These are phyloP conservation scores for Penicillium riverlandense DNA, from an alignment of 495 filamentous ascomycete species.

Conservation along the genomic window DNA sequence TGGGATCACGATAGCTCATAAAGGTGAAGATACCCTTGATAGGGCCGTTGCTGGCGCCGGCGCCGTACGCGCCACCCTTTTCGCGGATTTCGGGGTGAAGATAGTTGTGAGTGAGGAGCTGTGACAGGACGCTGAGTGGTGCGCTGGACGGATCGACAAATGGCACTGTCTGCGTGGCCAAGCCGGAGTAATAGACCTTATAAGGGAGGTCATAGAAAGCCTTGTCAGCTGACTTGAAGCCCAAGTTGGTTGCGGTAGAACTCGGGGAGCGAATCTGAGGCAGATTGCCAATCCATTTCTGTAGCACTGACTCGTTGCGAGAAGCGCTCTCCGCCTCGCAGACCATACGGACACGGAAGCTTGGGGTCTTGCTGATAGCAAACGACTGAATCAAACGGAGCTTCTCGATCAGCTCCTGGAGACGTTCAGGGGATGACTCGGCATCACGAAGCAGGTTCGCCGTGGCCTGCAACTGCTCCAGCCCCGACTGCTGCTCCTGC, in stretches of 20 bases:
- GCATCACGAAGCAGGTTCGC: conserved; percentile 54
- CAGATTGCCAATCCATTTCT: conserved; percentile 60
- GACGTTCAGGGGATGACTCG: conserved; percentile 47
- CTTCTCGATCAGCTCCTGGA: conserved; percentile 72
- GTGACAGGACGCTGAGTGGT: conserved; percentile 77
- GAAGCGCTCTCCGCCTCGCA: conserved; percentile 65
- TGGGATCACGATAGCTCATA: conserved; percentile 96
- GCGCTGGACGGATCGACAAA: conserved; percentile 71
- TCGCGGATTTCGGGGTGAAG: conserved; percentile 96
- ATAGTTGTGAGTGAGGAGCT: conserved; percentile 94
- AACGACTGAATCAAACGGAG: conserved; percentile 79
- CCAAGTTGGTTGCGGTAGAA: conserved; percentile 19
- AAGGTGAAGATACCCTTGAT: conserved; percentile 84
- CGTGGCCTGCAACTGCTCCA: conserved; percentile 85
- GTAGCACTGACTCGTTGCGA: conserved; percentile 65
- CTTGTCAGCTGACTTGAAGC: conserved; percentile 44
- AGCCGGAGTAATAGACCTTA: conserved; percentile 88
- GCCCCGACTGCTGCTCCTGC: conserved; percentile 73
- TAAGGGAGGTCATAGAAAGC: conserved; percentile 92
- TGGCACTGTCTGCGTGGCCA: conserved; percentile 74
- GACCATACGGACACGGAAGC: conserved; percentile 74
- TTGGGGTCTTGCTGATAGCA: conserved; percentile 51
- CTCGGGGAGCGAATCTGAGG: conserved; percentile 35
- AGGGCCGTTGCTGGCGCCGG: conserved; percentile 73
- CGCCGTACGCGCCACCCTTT: conserved; percentile 95